A percentile compares a stretch with the other conserved stretches of the same genome.
Conservation (phyloP, 495 filamentous ascomycete species). For the Lepidopterella palustris region DNA sequence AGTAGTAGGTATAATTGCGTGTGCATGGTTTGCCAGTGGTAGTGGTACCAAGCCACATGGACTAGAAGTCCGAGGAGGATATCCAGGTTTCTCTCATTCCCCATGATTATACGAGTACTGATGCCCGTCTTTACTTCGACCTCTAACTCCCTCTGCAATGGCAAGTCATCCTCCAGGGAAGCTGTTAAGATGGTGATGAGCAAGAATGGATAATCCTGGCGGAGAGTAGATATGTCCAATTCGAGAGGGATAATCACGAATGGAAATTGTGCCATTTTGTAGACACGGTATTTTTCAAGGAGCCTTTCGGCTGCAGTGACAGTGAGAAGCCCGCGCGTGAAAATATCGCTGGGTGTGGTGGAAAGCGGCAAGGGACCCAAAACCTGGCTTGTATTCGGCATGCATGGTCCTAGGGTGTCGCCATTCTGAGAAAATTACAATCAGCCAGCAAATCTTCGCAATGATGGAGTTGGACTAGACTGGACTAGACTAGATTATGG, state of each 20-base stretch:
- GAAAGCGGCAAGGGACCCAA: not conserved
- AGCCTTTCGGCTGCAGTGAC: not conserved
- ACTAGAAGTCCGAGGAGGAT: not conserved
- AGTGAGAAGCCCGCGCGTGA: not conserved
- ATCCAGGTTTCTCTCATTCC: not conserved
- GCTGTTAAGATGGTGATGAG: not conserved
- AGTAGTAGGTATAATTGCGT: not conserved
- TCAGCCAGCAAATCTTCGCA: no score
- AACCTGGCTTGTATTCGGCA: not conserved
- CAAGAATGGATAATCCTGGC: not conserved
- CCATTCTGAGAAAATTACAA: no score
- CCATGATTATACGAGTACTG: not conserved
- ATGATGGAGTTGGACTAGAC: no score
- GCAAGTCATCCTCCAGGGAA: not conserved
- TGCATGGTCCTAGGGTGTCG: no score
- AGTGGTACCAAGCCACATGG: not conserved
- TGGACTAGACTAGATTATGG: no score
- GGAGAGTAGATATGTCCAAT: not conserved
- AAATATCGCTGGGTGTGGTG: not conserved
- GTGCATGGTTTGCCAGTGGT: not conserved
- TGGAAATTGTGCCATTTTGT: conserved; percentile 1
- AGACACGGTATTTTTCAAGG: not conserved
- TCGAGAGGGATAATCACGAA: not conserved
- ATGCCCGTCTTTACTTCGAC: not conserved
- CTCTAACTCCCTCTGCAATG: not conserved